Base-by-base conservation (phyloP, 2,329 filamentous ascomycete genomes). In the Aspergillus bombycis region DNA sequence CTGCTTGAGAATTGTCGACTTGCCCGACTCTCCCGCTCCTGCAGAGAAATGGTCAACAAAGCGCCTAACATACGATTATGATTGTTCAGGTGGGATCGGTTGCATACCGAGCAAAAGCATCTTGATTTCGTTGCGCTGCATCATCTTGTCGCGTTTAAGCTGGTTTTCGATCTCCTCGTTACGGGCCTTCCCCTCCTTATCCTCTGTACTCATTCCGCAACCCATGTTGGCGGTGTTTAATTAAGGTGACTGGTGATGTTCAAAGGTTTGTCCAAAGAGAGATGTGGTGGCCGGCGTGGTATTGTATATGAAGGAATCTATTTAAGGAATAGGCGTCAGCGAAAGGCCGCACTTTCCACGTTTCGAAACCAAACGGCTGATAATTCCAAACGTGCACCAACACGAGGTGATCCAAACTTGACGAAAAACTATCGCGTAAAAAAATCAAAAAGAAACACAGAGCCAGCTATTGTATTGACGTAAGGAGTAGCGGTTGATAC, bases 141-240 rank as follows among this genome's bases (percentile, higher is more conserved):
- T 91, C 92, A 98, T 92, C 84, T 96, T 96, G 79, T 99, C 95
- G 80, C 93, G 88, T 88, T 97, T 98, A 79, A 98, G 86, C 86
- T 98, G 94, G 81, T 97, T 98, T 84, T 99, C 95, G 78, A 99
- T 99, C 89, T 98, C 94, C 87, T 99, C 95, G 80, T 99, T 98
- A 74, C 95, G 91, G 86, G 93, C 92, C 92, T 97, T 98, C 84
- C 95, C 94, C 93, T 98, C 95, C 91, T 97, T 97, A 85, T 98
- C 95, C 86, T 98, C 95, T 78, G 95, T 97, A 81, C 94, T 98
- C 93, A 97, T 96, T 83, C 94, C 94, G 82, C 95, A 99, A 89
- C 95, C 95, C 95, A 99, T 99, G 76, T 85, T 93, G 90, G 79
- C 84, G 82, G 80, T 71, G 58, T 61, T 67, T 60, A 67, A 67